These are phyloP conservation scores for Ceratobasidium sp. DNA, from an alignment of 1,284 basidiomycete species.

Conservation along the genomic window DNA sequence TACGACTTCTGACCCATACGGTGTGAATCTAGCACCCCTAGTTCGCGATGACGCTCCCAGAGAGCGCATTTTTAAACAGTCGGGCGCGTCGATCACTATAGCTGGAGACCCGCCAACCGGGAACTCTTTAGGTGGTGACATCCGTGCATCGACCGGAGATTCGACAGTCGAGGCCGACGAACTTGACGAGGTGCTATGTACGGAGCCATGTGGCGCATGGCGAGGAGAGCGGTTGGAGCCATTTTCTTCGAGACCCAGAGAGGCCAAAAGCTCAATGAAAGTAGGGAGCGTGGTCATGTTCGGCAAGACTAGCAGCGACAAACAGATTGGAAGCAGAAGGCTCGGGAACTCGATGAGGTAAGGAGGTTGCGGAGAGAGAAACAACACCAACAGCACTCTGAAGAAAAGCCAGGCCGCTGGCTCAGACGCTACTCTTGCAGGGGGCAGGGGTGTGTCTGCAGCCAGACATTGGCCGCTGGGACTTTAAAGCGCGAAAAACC, in stretches of 20 bases:
- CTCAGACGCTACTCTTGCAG: slow-evolving; percentile 25
- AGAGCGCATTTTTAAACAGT: slow-evolving; percentile 32
- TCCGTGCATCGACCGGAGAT: slow-evolving; percentile 16
- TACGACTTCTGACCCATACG: slow-evolving; percentile 34
- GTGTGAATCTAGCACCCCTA: slow-evolving; percentile 31
- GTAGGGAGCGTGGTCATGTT: slow-evolving; percentile 43
- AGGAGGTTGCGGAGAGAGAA: slow-evolving; percentile 12
- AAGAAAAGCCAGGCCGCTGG: slow-evolving; percentile 24
- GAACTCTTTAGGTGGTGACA: slow-evolving; percentile 15
- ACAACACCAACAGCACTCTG: slow-evolving; percentile 25
- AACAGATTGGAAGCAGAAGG: slow-evolving; percentile 28
- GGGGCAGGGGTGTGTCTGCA: slow-evolving; percentile 39
- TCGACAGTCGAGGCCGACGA: slow-evolving; percentile 8
- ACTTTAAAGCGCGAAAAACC: slow-evolving; percentile 41
- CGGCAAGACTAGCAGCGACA: slow-evolving; percentile 33
- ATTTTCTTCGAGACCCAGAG: slow-evolving; percentile 40
- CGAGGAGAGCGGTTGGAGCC: not conserved
- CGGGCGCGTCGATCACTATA: slow-evolving; percentile 36
- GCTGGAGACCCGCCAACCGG: slow-evolving; percentile 15
- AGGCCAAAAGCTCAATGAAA: slow-evolving; percentile 43
- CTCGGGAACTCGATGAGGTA: not conserved
- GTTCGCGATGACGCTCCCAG: slow-evolving; percentile 20
- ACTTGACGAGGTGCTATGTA: slow-evolving; percentile 11
- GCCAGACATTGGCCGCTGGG: slow-evolving; percentile 13
- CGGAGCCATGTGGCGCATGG: slow-evolving; percentile 12